Base-by-base conservation (phyloP, 306 rosid species). In the Quercus engelmannii region DNA sequence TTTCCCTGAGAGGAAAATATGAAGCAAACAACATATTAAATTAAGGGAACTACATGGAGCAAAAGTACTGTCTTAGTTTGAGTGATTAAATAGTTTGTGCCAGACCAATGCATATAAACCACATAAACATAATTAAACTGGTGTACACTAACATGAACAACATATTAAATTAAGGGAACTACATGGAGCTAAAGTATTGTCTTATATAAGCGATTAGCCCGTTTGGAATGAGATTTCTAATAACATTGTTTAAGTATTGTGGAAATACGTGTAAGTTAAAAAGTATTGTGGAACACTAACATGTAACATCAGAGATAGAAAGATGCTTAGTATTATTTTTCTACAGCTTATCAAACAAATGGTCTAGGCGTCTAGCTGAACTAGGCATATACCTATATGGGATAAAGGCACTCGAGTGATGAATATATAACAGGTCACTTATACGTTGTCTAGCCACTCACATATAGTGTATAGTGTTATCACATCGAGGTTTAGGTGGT, bases 1-100 rank as follows among this genome's bases (percentile, higher is more conserved):
- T 90, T 79, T 28, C 95, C 98, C 99, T 95, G 89, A 72, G 84
- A 59, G 31, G 10, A 8, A 74, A 51, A 56, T 38, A 17, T 3
- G 20, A n/a, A 26, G 18, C 12, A 1, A 46, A 43, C 21, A 12
- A 41, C 2, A 12, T 3, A 20, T 2, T 19, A 5, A 21, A 51
- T 52, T 5, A 19, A 31, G 25, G 49, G 31, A 1, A 35, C 55
- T 20, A 26, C 56, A 43, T 61, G 19, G 19, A 62, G 21, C 71
- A 67, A 31, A 35, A 67, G 3, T 8, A 67, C 25, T 33, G 4
- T 31, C 26, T 67, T 33, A 19, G 72, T 33, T 7, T 8, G 14
- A 31, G 25, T 9, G 12, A 58, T 58, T 20, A 25, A 26, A 41
- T 35, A 35, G 41, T 35, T 35, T 35, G 8, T 35, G 41, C 41